Evolutionary conservation across 768 basidiomycete genomes (phyloP), one percentile per base, ranked within the genome.

Genomic region (Mrakia frigida): DNA sequence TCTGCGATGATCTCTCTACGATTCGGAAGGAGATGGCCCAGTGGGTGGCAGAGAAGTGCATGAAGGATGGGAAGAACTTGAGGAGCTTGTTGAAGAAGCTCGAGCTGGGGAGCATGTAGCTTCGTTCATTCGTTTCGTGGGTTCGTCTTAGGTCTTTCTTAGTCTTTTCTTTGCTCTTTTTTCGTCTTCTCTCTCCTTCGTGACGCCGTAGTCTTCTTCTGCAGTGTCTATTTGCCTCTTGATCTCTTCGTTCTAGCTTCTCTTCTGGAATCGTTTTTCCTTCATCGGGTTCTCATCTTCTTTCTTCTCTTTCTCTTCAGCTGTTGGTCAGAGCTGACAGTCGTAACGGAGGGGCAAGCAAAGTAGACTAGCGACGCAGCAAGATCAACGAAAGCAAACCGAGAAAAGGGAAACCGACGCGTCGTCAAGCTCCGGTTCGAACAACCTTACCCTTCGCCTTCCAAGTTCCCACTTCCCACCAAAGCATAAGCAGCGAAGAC

Each of bases 41-140:
- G 23, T 98, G 93, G 94, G 82, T 99, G 76, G 88, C 90, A 82
- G 87, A 86, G 25, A 94, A 96, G 81, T 94, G 94, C 80, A 92
- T 92, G 82, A 90, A 93, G 82, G 82, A 81, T 3, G 84, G 84
- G 14, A 85, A 84, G 81, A 85, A 80, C 76, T 78, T 86, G 46
- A 81, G 80, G 75, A 74, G 76, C 9, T 77, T 84, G 77, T 78
- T 85, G 74, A 83, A 82, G 80, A 84, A 84, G 82, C 79, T 85
- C 79, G 83, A 84, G 80, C 61, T 72, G 35, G 65, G 65, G 4
- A 59, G 53, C 37, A 35, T 52, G 70, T 37, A 52, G 70, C n/a
- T 28, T 56, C n/a, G 56, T 56, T 6, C 11, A 2, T n/a, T 56
- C 56, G 16, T 52, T 56, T 56, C 56, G 23, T 23, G 23, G 23